Evolutionary conservation across 768 basidiomycete species (phyloP), one percentile per base, ranked within the genome.

Genomic region (Melanogaster broomeanus): DNA sequence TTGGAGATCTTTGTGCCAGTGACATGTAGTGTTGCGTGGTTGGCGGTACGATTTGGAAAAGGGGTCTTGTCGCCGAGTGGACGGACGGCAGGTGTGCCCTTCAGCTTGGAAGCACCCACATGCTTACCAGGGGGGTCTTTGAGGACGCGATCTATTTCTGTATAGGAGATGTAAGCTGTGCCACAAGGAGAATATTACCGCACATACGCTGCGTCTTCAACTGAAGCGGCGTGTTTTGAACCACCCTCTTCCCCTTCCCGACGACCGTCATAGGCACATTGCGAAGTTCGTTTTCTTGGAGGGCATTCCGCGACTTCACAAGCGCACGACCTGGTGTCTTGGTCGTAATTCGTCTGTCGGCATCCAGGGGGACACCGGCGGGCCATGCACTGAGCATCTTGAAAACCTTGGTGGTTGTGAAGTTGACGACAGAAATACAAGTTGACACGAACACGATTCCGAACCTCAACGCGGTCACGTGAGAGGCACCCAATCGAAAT

Each of bases 11-110:
- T 72, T 21, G 56, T 51, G 10, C 58, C 60, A 71, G 74, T 21
- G 69, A 75, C 46, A 72, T 71, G 53, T 63, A 71, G 15, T 13
- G 24, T 21, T 24, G 11, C 40, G 25, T 57, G 57, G 53, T 50
- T 58, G 42, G 57, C 48, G 28, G 69, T 69, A 33, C 87, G 83
- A 63, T 90, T 90, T 3, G 83, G 81, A 58, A 85, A 84, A 2
- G 88, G 88, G 1, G 88, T 91, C 68, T 87, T 90, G 71, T 91
- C 88, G 22, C 75, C 76, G 8, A 91, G 73, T 2, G 86, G 84
- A 12, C 82, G 79, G 66, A 60, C 30, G 49, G 60, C 55, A 18
- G 57, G 53, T 3, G 68, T 58, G 35, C 57, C 63, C 50, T 53
- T 63, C 13, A 31, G 30, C 45, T 64, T 69, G 7, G 53, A 70